These are phyloP conservation scores for Orbilia brochopaga DNA, from an alignment of 2,329 filamentous ascomycete genomes.

Conservation along the genomic window DNA sequence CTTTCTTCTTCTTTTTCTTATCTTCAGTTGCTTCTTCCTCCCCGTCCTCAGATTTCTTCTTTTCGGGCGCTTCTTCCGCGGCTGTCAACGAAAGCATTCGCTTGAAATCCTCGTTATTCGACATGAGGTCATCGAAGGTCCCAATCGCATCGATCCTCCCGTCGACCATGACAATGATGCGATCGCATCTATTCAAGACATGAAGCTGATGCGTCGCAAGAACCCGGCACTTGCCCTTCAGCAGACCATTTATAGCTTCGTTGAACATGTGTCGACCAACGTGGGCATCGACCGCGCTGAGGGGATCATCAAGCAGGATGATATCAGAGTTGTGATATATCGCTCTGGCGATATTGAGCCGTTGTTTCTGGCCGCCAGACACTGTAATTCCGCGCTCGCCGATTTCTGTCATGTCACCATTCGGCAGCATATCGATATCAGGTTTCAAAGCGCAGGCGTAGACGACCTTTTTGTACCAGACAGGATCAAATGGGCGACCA, in stretches of 20 bases:
- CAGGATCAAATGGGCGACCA: conserved; percentile 88
- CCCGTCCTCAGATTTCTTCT: conserved; percentile 71
- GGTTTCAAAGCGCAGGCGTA: conserved; percentile 57
- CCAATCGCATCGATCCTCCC: conserved; percentile 84
- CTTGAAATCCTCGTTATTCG: conserved; percentile 76
- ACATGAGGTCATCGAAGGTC: conserved; percentile 88
- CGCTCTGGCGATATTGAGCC: conserved; percentile 81
- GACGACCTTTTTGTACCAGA: conserved; percentile 65
- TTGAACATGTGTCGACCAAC: conserved; percentile 83
- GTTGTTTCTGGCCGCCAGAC: conserved; percentile 62
- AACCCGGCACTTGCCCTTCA: conserved; percentile 87
- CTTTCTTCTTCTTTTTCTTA: conserved; percentile 89
- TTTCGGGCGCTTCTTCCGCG: conserved; percentile 62
- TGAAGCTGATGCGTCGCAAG: conserved; percentile 94
- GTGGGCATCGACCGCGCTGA: conserved; percentile 73
- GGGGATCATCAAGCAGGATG: conserved; percentile 72
- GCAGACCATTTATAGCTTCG: conserved; percentile 84
- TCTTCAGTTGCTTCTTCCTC: conserved; percentile 76
- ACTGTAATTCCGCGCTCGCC: conserved; percentile 62
- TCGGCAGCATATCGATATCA: conserved; percentile 58
- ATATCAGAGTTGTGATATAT: conserved; percentile 74
- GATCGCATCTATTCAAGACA: conserved; percentile 86
- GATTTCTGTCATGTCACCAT: conserved; percentile 59
- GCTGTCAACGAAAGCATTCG: conserved; percentile 73
- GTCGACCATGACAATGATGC: conserved; percentile 90